A percentile compares a stretch with the other conserved stretches of the same genome.
phyloP scores from a whole-genome alignment of 305 asterid species.

The Ilex paraguariensis region DNA sequence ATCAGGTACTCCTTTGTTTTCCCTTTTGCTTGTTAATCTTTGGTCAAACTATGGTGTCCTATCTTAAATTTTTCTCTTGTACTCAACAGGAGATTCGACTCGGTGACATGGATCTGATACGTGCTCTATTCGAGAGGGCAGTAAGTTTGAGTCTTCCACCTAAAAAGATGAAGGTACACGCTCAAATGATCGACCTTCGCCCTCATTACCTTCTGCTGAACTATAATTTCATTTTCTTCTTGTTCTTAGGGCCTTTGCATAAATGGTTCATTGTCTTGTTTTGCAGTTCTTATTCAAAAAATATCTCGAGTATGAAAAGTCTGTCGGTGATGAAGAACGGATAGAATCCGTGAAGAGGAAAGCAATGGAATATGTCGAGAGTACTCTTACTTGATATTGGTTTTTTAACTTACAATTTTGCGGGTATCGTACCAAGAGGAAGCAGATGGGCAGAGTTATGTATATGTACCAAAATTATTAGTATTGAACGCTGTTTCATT shows the following conservation, averaged over 20 bases:
- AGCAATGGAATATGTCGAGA: slow-evolving; percentile 83
- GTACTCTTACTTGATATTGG: slow-evolving; percentile 33
- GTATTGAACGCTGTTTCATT: too few relatives aligned
- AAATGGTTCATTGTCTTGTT: neutral
- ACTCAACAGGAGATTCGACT: slow-evolving; percentile 70
- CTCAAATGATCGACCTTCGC: neutral
- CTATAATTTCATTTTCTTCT: neutral
- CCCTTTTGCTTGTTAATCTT: slow-evolving; percentile 2
- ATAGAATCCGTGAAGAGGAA: slow-evolving; percentile 57
- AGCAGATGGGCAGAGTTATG: too few relatives aligned
- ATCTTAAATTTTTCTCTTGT: neutral
- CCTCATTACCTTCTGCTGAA: too few relatives aligned
- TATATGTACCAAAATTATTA: too few relatives aligned
- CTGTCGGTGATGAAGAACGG: slow-evolving; percentile 59
- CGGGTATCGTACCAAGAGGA: too few relatives aligned
- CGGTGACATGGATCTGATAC: slow-evolving; percentile 72
- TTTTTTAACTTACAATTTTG: neutral
- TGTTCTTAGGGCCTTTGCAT: too few relatives aligned
- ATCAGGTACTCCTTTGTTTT: slow-evolving; percentile 49
- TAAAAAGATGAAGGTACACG: slow-evolving; percentile 78
- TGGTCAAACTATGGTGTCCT: neutral
- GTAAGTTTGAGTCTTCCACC: slow-evolving; percentile 77
- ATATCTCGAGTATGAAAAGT: slow-evolving; percentile 66
- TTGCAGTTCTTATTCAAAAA: slow-evolving; percentile 78
- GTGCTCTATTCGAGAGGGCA: slow-evolving; percentile 90